phyloP scores from a whole-genome alignment of 768 basidiomycete genomes.

The Suillus subaureus region DNA sequence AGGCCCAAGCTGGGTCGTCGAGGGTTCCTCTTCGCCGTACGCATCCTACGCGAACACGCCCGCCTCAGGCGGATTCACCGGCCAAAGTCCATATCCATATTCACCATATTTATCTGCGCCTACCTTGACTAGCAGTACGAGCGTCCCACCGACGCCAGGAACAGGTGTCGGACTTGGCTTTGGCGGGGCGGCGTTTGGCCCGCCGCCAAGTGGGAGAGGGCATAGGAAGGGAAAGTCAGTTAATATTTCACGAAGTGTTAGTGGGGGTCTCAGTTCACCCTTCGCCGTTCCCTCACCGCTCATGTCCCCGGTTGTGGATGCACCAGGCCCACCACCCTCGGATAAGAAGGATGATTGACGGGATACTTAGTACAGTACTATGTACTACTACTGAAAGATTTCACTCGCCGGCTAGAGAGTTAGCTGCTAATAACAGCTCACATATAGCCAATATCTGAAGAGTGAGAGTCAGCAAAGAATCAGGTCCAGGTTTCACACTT shows the following conservation, averaged over 20 bases:
- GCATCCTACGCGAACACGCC: slow-evolving; percentile 39
- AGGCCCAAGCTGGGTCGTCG: slow-evolving; percentile 62
- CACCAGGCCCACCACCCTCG: slow-evolving; percentile 20
- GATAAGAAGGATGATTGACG: slow-evolving; percentile 31
- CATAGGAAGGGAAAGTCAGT: slow-evolving; percentile 15
- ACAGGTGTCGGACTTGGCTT: slow-evolving; percentile 27
- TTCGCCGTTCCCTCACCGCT: slow-evolving; percentile 28
- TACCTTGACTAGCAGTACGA: slow-evolving; percentile 37
- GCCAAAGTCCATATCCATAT: slow-evolving; percentile 30
- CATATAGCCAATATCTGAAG: not conserved
- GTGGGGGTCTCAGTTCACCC: slow-evolving; percentile 14
- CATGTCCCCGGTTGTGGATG: slow-evolving; percentile 22
- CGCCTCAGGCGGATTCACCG: slow-evolving; percentile 28
- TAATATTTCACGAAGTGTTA: slow-evolving; percentile 15
- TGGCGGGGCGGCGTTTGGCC: slow-evolving; percentile 22
- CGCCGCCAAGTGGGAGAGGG: slow-evolving; percentile 18
- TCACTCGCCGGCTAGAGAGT: not conserved
- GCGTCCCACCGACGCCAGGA: slow-evolving; percentile 26
- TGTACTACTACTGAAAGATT: not conserved
- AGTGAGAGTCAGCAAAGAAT: not conserved
- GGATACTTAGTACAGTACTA: slow-evolving; percentile 11
- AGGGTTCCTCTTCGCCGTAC: slow-evolving; percentile 45
- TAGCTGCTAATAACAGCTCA: not conserved
- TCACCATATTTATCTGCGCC: slow-evolving; percentile 35
- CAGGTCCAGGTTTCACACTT: not conserved